These are phyloP conservation scores for Letharia lupina DNA, from an alignment of 495 filamentous ascomycete species.

Conservation along the genomic window DNA sequence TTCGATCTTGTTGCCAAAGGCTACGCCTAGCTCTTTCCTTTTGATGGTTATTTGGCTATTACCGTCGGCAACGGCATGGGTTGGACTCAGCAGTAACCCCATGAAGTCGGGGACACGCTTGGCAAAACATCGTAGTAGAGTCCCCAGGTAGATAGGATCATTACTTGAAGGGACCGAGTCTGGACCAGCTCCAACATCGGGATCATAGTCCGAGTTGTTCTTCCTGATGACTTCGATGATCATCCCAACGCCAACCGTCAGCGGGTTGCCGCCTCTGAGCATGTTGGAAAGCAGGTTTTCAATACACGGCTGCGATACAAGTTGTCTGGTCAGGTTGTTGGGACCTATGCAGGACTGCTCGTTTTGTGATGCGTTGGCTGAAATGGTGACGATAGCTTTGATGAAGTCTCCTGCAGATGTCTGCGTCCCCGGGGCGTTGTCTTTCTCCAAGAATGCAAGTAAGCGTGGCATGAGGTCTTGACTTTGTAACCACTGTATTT, in stretches of 20 bases:
- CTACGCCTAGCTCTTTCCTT: conserved; percentile 62
- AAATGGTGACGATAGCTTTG: conserved; percentile 98
- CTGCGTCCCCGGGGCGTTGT: conserved; percentile 77
- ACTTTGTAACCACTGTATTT: conserved; percentile 75
- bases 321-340: conserved; percentile 89
- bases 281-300: conserved; percentile 78
- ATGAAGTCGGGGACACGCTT: conserved; percentile 92
- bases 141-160: conserved; percentile 95
- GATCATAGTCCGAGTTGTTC: conserved; percentile 98
- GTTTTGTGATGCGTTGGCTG: conserved; percentile 94
- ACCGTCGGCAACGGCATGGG: conserved; percentile 51
- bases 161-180: conserved; percentile 70
- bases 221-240: conserved; percentile 98
- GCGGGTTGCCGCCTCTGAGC: conserved; percentile 85
- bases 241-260: conserved; percentile 95
- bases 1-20: conserved; percentile 86
- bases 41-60: conserved; percentile 51
- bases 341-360: conserved; percentile 97
- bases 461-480: conserved; percentile 84
- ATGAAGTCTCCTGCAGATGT: conserved; percentile 96
- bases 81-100: conserved; percentile 66
- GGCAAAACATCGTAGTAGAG: conserved; percentile 83
- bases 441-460: conserved; percentile 75
- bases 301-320: conserved; percentile 83
- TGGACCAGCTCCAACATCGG: conserved; percentile 70